These are phyloP conservation scores for Sugiyamaella neomexicana DNA, from an alignment of 1,139 yeast genomes.

Conservation along the genomic window DNA sequence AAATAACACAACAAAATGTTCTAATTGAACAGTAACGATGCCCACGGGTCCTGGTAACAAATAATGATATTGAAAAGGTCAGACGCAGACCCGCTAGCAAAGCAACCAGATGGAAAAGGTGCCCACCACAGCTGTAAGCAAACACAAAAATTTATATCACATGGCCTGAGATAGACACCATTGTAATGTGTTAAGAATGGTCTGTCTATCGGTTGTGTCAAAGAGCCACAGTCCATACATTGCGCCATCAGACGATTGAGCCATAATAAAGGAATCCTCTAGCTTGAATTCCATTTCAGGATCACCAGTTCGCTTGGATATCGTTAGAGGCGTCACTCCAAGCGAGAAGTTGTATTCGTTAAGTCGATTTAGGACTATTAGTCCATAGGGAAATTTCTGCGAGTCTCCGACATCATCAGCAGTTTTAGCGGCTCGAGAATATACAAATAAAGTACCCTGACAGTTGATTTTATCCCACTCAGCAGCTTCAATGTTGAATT, in stretches of 20 bases:
- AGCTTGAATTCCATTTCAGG: slow-evolving; percentile 72
- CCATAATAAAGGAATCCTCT: slow-evolving; percentile 76
- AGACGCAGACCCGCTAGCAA: neutral
- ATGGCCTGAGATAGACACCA: slow-evolving; percentile 41
- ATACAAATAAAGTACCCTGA: slow-evolving; percentile 80
- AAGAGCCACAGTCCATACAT: slow-evolving; percentile 91
- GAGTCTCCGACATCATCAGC: slow-evolving; percentile 27
- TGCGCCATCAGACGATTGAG: slow-evolving; percentile 71
- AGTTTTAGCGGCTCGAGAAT: slow-evolving; percentile 54
- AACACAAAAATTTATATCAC: slow-evolving; percentile 19
- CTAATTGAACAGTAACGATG: no score
- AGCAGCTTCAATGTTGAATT: slow-evolving; percentile 58
- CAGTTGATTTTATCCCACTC: slow-evolving; percentile 82
- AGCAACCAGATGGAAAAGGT: neutral
- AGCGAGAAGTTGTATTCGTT: slow-evolving; percentile 76
- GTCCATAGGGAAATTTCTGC: slow-evolving; percentile 63
- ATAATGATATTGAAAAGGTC: neutral
- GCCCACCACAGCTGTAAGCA: no score
- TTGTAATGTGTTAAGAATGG: slow-evolving; percentile 58
- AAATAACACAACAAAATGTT: no score
- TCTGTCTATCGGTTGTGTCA: slow-evolving; percentile 69
- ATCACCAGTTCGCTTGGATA: slow-evolving; percentile 43
- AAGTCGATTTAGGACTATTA: slow-evolving; percentile 72
- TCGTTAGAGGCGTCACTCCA: slow-evolving; percentile 67
- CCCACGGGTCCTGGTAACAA: no score